Percentiles rank a stretch among this genome's conserved stretches.
These are phyloP conservation scores for Solanum hybrid DNA, from an alignment of 305 asterid species.

Conservation along the genomic window DNA sequence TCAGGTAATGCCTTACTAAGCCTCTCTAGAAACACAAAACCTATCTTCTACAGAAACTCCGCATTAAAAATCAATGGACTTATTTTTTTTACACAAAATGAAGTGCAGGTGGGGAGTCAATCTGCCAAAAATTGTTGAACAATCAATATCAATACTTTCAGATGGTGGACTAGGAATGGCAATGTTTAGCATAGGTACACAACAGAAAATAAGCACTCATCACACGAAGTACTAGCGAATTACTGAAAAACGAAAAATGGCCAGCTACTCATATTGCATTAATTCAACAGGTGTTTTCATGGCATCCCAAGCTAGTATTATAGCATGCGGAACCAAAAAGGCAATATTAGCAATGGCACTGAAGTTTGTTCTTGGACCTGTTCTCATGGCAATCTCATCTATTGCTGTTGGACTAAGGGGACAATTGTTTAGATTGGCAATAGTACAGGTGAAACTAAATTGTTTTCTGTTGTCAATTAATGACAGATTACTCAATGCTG, in stretches of 20 bases:
- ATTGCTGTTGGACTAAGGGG: conserved; percentile 59
- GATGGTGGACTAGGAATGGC: conserved; percentile 98
- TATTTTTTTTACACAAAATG: conserved; percentile 10
- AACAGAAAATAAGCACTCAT: conserved; percentile 3
- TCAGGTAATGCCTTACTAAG: conserved; percentile 40
- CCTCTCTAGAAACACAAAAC: neutral
- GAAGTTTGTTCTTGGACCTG: conserved; percentile 71
- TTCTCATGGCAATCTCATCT: conserved; percentile 65
- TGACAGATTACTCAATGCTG: neutral
- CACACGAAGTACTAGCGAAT: neutral
- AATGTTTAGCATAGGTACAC: conserved; percentile 82
- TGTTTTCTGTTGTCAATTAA: neutral
- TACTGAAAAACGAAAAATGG: neutral
- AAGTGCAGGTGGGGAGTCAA: conserved; percentile 50
- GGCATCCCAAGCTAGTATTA: conserved; percentile 69
- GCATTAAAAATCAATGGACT: neutral
- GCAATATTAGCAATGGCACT: conserved; percentile 54
- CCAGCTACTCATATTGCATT: conserved; percentile 11
- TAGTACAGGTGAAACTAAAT: conserved; percentile 53
- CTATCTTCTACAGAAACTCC: neutral
- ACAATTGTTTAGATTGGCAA: conserved; percentile 57
- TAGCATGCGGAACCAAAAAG: conserved; percentile 66
- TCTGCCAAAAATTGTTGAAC: conserved; percentile 50
- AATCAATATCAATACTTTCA: conserved; percentile 51
- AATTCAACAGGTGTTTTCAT: conserved; percentile 66